Percentiles rank a stretch among this genome's conserved stretches.
phyloP scores from a whole-genome alignment of 225 moss, liverwort and hornwort genomes.

The Bryoerythrophyllum caledonicum region DNA sequence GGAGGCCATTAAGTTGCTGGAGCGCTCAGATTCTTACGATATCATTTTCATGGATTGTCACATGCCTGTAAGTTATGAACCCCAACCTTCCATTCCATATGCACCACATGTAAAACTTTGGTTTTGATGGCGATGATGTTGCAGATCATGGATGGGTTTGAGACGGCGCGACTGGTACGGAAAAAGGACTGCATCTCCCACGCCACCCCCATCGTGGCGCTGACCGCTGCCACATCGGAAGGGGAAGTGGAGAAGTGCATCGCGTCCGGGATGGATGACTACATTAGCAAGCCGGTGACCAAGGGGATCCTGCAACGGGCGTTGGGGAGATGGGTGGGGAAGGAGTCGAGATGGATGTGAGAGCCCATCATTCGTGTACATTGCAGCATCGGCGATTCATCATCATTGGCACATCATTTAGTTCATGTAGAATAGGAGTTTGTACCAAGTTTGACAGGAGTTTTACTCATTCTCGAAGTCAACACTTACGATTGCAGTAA shows the following conservation, averaged over 20 bases:
- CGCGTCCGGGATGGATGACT: constrained; percentile 48
- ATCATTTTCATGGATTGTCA: constrained; percentile 57
- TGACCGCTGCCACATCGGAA: constrained; percentile 45
- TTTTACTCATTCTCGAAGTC: constrained; percentile 17
- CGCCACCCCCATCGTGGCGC: constrained; percentile 35
- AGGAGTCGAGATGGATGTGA: constrained; percentile 36
- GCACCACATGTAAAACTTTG: too few relatives aligned
- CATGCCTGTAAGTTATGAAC: constrained; percentile 36
- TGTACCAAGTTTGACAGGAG: constrained; percentile 6
- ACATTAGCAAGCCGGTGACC: constrained; percentile 56
- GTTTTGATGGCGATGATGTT: too few relatives aligned
- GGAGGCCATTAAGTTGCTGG: constrained; percentile 37
- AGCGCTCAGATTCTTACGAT: constrained; percentile 32
- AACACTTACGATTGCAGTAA: constrained; percentile 21
- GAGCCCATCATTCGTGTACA: constrained; percentile 20
- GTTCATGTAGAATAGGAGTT: constrained; percentile 13
- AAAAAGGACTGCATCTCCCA: constrained; percentile 36
- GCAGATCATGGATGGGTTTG: constrained; percentile 52
- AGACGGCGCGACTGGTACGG: constrained; percentile 37
- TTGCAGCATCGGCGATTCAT: not conserved
- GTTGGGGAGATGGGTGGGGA: constrained; percentile 44
- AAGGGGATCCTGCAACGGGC: constrained; percentile 46
- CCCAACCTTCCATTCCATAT: too few relatives aligned
- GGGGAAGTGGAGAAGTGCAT: constrained; percentile 53
- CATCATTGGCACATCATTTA: constrained; percentile 12